A percentile compares a stretch with the other conserved stretches of the same genome.
Evolutionary conservation across 805 yeast species (phyloP).

Genomic region (Sungouiella thailandica): DNA sequence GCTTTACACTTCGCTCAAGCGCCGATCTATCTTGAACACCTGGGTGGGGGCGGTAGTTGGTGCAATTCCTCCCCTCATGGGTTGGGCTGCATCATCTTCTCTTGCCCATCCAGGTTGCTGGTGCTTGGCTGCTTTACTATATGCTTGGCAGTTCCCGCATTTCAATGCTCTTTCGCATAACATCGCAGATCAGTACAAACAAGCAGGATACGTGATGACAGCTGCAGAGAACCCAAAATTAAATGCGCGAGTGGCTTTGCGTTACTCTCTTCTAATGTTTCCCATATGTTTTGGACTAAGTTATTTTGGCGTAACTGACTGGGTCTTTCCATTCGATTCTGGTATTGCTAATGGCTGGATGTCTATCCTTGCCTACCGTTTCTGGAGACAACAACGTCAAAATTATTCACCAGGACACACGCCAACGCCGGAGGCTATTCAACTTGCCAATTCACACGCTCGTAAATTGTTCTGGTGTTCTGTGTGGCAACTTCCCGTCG

Average conservation of each 20-base stretch:
- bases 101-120: constrained; percentile 87
- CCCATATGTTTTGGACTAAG: constrained; percentile 84
- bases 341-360: constrained; percentile 83
- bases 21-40: constrained; percentile 81
- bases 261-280: constrained; percentile 90
- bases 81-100: constrained; percentile 88
- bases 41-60: constrained; percentile 99
- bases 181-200: constrained; percentile 79
- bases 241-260: constrained; percentile 87
- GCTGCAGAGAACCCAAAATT: constrained; percentile 88
- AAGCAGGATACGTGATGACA: constrained; percentile 97
- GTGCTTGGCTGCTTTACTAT: constrained; percentile 83
- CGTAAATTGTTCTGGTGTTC: constrained; percentile 89
- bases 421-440: constrained; percentile 52
- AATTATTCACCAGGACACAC: constrained; percentile 45
- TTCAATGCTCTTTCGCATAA: constrained; percentile 89
- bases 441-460: constrained; percentile 64
- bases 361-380: constrained; percentile 68
- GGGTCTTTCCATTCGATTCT: constrained; percentile 76
- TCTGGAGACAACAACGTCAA: constrained; percentile 76
- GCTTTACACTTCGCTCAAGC: constrained; percentile 84
- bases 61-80: constrained; percentile 98
- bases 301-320: constrained; percentile 77
- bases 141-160: constrained; percentile 99
- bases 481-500: constrained; percentile 89